Base-by-base conservation (phyloP, 768 basidiomycete species). In the Phaffia australis region DNA sequence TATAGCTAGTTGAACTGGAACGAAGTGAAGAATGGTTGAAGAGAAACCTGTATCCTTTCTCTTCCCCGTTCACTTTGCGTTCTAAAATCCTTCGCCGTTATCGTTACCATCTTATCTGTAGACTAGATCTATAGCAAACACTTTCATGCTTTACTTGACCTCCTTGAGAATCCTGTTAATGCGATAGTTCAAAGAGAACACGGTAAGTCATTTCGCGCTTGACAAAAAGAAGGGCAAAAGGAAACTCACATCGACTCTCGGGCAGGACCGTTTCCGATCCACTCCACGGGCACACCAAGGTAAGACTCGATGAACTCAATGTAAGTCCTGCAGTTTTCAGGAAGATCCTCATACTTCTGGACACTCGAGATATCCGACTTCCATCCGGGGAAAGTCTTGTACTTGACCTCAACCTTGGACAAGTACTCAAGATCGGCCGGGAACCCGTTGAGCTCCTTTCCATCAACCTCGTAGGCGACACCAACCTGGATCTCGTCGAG, bases 381-480 rank as follows among this genome's bases (percentile, higher is more conserved):
- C 95, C 95, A 99, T 23, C 95, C 95, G 4, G 91, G 87, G 0
- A 99, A 79, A 3, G 87, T 91, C 64, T 84, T 83, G 77, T 98
- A 98, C 69, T 83, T 81, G 29, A 98, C 95, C 52, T 89, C 82
- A 9, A 90, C 89, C 67, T 69, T 59, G 9, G 81, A 85, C 50
- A 98, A 81, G 30, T 84, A 74, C 56, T 89, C 90, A 57, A 98
- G 81, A 77, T 98, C 85, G 70, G 95, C 94, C 88, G 93, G 93
- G 81, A 97, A 94, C 9, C 90, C 87, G 25, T 79, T 72, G 19
- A 97, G 80, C 72, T 87, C 84, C 73, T 87, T 81, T 30, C 85
- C 93, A 59, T 90, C 84, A 23, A 89, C 70, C 72, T 76, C 77
- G 77, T 99, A 98, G 73, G 83, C 84, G 64, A 88, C 82, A 3